phyloP scores from a whole-genome alignment of 257 asterid species.

The Nicotiana tomentosiformis region DNA sequence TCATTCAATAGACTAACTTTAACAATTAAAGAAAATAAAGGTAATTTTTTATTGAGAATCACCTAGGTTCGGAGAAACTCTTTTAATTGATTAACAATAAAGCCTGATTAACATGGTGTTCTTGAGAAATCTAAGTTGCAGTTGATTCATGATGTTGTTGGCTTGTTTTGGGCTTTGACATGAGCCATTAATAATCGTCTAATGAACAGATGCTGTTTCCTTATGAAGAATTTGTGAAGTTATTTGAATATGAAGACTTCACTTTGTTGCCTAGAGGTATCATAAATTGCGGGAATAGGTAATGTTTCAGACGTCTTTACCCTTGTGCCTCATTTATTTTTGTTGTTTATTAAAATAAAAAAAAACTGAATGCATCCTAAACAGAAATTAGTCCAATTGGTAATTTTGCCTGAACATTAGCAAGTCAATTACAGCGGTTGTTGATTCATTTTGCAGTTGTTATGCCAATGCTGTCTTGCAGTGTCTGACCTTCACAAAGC shows the following conservation, averaged over 20 bases:
- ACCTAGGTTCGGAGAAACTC: slow-evolving; percentile 4
- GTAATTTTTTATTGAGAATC: background rate
- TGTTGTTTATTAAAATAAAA: background rate
- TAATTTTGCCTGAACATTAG: slow-evolving; percentile 1
- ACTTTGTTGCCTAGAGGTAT: slow-evolving; percentile 65
- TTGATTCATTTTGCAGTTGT: slow-evolving; percentile 51
- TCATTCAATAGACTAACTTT: too few relatives aligned
- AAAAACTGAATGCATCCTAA: background rate
- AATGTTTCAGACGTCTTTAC: slow-evolving; percentile 9
- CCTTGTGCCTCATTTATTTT: background rate
- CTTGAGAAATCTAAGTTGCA: background rate
- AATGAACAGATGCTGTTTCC: slow-evolving; percentile 75
- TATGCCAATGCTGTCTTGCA: slow-evolving; percentile 91
- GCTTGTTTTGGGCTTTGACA: slow-evolving; percentile 1
- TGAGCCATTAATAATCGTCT: background rate
- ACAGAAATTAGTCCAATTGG: background rate
- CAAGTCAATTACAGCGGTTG: background rate
- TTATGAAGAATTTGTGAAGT: slow-evolving; percentile 77
- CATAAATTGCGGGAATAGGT: slow-evolving; percentile 84
- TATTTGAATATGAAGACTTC: slow-evolving; percentile 54
- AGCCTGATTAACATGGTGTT: background rate
- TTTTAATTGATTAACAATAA: background rate
- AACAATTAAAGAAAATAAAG: too few relatives aligned
- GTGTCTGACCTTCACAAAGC: slow-evolving; percentile 81
- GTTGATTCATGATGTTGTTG: slow-evolving; percentile 11